A percentile compares a stretch with the other conserved stretches of the same genome.
phyloP scores from a whole-genome alignment of 1,284 basidiomycete genomes.

The Entoloma clypeatum region DNA sequence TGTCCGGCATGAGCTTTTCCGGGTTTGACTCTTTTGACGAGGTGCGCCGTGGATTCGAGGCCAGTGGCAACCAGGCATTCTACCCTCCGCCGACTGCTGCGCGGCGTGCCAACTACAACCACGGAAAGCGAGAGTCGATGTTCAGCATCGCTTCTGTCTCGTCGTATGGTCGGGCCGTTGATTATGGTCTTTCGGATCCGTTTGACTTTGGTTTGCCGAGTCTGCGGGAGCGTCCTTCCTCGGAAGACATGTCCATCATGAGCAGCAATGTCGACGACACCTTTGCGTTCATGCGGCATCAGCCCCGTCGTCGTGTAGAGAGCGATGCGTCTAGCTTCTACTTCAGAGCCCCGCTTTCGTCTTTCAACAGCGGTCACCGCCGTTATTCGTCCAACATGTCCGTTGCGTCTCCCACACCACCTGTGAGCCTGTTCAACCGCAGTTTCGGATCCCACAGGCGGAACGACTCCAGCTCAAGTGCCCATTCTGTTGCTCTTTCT shows the following conservation, averaged over 20 bases:
- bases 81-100: constrained; percentile 50
- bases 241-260: constrained; percentile 52
- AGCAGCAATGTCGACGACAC: constrained; percentile 67
- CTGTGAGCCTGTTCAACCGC: constrained; percentile 68
- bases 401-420: constrained; percentile 51
- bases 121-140: constrained; percentile 55
- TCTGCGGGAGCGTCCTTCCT: constrained; percentile 48
- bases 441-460: constrained; percentile 40
- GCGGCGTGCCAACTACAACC: constrained; percentile 27
- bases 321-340: constrained; percentile 76
- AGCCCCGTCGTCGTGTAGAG: constrained; percentile 55
- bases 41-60: constrained; percentile 70
- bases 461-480: constrained; percentile 48
- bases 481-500: constrained; percentile 50
- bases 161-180: constrained; percentile 69
- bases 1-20: constrained; percentile 60
- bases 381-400: constrained; percentile 47
- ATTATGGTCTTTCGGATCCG: constrained; percentile 62
- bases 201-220: constrained; percentile 67
- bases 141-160: constrained; percentile 81
- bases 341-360: constrained; percentile 43
- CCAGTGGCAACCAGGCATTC: constrained; percentile 55
- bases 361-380: constrained; percentile 42
- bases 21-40: constrained; percentile 74
- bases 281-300: constrained; percentile 58